phyloP scores from a whole-genome alignment of 768 basidiomycete species.

The Russula ochroleuca region DNA sequence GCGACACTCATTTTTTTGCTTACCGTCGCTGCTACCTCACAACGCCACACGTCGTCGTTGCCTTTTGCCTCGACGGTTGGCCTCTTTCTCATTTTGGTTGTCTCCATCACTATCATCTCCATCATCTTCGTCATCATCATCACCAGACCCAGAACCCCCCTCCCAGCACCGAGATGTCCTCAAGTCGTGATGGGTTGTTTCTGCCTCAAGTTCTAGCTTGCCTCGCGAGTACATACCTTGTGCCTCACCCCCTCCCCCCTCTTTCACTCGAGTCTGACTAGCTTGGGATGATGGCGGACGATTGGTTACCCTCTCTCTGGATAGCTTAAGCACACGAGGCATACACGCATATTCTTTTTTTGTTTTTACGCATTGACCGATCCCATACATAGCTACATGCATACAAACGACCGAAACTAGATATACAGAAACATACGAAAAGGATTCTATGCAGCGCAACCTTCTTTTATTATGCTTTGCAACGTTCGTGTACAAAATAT shows the following conservation, averaged over 20 bases:
- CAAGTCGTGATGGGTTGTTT: constrained; percentile 7
- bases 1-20: background rate
- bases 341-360: background rate
- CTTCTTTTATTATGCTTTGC: background rate
- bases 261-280: no score
- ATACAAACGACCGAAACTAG: background rate
- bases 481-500: background rate
- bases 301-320: constrained; percentile 4
- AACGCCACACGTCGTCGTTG: background rate
- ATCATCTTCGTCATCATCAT: constrained; percentile 4
- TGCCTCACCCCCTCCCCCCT: background rate
- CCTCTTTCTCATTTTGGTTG: constrained; percentile 1
- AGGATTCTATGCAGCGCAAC: background rate
- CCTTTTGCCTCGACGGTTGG: background rate
- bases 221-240: background rate
- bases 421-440: background rate
- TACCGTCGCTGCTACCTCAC: background rate
- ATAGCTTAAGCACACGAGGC: background rate
- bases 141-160: background rate
- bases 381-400: constrained; percentile 11
- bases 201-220: background rate
- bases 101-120: constrained; percentile 1
- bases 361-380: background rate
- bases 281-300: background rate
- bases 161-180: background rate